Conservation (phyloP, 75 land plant genomes). For the Cunninghamia lanceolata region DNA sequence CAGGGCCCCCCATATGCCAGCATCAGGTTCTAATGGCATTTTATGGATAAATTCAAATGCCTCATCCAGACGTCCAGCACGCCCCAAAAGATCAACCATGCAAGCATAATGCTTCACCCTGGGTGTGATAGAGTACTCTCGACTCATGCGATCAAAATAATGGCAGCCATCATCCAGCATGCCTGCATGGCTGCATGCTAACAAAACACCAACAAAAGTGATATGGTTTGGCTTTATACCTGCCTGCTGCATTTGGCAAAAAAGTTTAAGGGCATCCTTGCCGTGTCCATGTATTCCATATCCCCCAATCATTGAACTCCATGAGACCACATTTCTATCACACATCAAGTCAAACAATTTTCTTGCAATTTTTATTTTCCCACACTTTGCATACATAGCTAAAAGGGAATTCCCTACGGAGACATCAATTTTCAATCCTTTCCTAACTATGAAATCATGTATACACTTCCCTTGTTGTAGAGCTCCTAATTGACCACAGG, state of each 20-base stretch:
- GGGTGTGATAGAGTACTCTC: constrained; percentile 21
- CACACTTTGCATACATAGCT: constrained; percentile 28
- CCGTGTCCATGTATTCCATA: constrained; percentile 18
- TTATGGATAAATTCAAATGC: constrained; percentile 16
- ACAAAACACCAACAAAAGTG: constrained; percentile 5
- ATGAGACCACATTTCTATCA: constrained; percentile 32
- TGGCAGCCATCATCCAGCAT: constrained; percentile 10
- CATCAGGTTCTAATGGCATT: constrained; percentile 37
- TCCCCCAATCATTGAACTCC: constrained; percentile 27
- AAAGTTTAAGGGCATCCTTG: constrained; percentile 19
- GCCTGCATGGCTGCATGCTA: constrained; percentile 17
- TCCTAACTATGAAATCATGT: constrained; percentile 5
- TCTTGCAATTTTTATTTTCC: constrained; percentile 15
- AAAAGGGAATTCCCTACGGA: constrained; percentile 16
- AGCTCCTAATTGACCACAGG: constrained; percentile 5
- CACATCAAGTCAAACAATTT: constrained; percentile 6
- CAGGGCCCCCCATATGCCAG: constrained; percentile 35
- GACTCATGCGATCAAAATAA: constrained; percentile 17
- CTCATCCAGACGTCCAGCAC: constrained; percentile 36
- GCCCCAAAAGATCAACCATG: constrained; percentile 51
- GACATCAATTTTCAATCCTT: constrained; percentile 7
- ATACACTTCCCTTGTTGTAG: constrained; percentile 6
- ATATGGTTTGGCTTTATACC: not conserved
- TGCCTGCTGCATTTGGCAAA: constrained; percentile 3
- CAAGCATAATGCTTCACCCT: constrained; percentile 35